These are phyloP conservation scores for Colletotrichum lini DNA, from an alignment of 2,329 filamentous ascomycete genomes.

Conservation along the genomic window DNA sequence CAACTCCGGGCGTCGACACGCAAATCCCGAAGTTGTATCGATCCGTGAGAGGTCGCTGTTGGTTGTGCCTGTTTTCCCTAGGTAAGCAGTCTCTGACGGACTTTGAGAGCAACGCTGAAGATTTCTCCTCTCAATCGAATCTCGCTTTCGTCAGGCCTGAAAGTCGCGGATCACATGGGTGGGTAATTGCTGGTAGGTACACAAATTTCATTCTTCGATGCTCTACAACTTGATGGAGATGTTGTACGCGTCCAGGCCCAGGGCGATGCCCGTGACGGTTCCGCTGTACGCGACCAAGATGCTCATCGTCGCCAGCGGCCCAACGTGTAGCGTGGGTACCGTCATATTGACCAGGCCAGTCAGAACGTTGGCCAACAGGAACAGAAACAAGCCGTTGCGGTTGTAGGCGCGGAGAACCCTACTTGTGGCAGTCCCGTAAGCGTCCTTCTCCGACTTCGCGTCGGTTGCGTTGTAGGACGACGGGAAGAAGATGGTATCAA, in stretches of 20 bases:
- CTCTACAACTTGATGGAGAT: conserved; percentile 79
- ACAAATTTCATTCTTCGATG: conserved; percentile 22
- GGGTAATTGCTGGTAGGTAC: conserved; percentile 9
- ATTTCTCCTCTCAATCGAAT: not conserved
- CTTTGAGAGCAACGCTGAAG: not conserved
- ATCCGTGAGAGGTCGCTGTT: not conserved
- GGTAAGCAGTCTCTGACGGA: not conserved
- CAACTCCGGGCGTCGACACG: not conserved
- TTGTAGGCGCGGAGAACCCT: conserved; percentile 88
- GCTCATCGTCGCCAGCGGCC: conserved; percentile 75
- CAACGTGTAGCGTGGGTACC: conserved; percentile 83
- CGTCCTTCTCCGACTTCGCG: conserved; percentile 72
- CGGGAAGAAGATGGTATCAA: conserved; percentile 86
- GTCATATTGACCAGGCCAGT: conserved; percentile 93
- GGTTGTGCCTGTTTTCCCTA: not conserved
- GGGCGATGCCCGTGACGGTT: conserved; percentile 76
- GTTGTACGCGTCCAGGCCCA: conserved; percentile 75
- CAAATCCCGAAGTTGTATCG: too few relatives aligned
- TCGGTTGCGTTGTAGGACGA: conserved; percentile 73
- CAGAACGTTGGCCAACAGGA: conserved; percentile 88
- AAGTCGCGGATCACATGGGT: not conserved
- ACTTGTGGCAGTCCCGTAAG: conserved; percentile 81
- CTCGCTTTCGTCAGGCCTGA: not conserved
- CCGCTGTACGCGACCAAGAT: conserved; percentile 82
- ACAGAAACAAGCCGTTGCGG: conserved; percentile 87